phyloP scores from a whole-genome alignment of 352 stramenopile species.

The Peronospora farinosa region DNA sequence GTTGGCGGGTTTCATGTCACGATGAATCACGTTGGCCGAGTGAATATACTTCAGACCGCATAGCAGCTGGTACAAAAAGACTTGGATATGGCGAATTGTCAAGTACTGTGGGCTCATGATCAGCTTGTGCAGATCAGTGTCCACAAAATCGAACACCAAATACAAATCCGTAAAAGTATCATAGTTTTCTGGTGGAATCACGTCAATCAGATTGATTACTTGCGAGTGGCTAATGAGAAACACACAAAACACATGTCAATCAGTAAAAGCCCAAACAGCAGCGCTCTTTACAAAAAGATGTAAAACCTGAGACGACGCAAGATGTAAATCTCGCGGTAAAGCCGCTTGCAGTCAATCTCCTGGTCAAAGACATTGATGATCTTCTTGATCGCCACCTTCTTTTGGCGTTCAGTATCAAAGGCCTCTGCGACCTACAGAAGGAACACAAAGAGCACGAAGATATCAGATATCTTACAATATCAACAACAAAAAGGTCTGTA shows the following conservation, averaged over 20 bases:
- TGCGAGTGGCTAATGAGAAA: slow-evolving; percentile 50
- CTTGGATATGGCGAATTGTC: slow-evolving; percentile 93
- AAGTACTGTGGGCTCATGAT: slow-evolving; percentile 91
- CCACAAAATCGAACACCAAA: slow-evolving; percentile 89
- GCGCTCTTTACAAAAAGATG: neutral
- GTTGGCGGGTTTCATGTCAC: slow-evolving; percentile 87
- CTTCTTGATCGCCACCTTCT: slow-evolving; percentile 87
- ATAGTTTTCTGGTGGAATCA: slow-evolving; percentile 78
- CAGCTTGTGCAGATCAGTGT: slow-evolving; percentile 91
- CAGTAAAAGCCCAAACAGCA: slow-evolving; percentile 1
- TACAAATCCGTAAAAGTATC: slow-evolving; percentile 88
- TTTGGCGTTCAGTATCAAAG: slow-evolving; percentile 68
- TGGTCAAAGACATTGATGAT: slow-evolving; percentile 87
- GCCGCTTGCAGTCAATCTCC: slow-evolving; percentile 81
- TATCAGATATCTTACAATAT: slow-evolving; percentile 9
- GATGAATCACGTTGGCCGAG: slow-evolving; percentile 86
- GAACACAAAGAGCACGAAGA: slow-evolving; percentile 3
- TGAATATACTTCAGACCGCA: slow-evolving; percentile 95
- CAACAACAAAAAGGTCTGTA: neutral
- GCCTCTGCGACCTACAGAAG: slow-evolving; percentile 59
- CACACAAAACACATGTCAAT: neutral
- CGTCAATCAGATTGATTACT: slow-evolving; percentile 78
- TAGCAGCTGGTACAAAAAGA: slow-evolving; percentile 95
- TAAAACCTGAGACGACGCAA: slow-evolving; percentile 69
- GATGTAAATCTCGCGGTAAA: slow-evolving; percentile 87